Evolutionary conservation across 2,329 filamentous ascomycete species (phyloP).

Genomic region (Escovopsis weberi): DNA sequence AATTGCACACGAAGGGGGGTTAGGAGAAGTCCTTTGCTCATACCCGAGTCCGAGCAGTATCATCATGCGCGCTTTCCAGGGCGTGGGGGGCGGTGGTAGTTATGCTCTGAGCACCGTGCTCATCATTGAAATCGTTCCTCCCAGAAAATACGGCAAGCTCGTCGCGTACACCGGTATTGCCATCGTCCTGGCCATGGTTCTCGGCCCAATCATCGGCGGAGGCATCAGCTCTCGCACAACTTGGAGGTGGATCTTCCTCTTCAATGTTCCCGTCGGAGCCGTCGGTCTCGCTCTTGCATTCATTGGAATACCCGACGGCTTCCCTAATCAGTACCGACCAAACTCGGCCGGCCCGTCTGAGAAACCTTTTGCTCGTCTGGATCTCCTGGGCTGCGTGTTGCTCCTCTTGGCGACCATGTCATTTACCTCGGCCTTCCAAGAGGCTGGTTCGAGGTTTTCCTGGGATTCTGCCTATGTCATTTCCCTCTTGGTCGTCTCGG

Average conservation of each 20-base stretch:
- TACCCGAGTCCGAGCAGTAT: conserved; percentile 17
- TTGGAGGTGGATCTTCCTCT: conserved; percentile 37
- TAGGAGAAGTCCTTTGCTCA: not conserved
- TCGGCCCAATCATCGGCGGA: conserved; percentile 36
- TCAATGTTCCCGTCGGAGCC: conserved; percentile 19
- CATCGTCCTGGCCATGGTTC: conserved; percentile 30
- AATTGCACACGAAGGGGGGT: too few species aligned
- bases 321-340: conserved; percentile 1
- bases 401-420: conserved; percentile 27
- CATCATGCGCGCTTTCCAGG: conserved; percentile 32
- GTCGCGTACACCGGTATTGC: conserved; percentile 20
- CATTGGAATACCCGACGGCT: not conserved
- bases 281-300: not conserved
- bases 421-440: conserved; percentile 30
- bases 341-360: not conserved
- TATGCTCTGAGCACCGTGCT: conserved; percentile 34
- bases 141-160: conserved; percentile 17
- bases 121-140: conserved; percentile 31
- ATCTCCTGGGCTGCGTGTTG: conserved; percentile 14
- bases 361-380: conserved; percentile 6
- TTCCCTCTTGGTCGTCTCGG: conserved; percentile 6
- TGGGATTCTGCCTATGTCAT: conserved; percentile 28
- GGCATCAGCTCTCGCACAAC: conserved; percentile 26
- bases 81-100: conserved; percentile 36
- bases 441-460: conserved; percentile 25